These are phyloP conservation scores for Cyanophora paradoxa DNA, from an alignment of 78 protist species.

Conservation along the genomic window DNA sequence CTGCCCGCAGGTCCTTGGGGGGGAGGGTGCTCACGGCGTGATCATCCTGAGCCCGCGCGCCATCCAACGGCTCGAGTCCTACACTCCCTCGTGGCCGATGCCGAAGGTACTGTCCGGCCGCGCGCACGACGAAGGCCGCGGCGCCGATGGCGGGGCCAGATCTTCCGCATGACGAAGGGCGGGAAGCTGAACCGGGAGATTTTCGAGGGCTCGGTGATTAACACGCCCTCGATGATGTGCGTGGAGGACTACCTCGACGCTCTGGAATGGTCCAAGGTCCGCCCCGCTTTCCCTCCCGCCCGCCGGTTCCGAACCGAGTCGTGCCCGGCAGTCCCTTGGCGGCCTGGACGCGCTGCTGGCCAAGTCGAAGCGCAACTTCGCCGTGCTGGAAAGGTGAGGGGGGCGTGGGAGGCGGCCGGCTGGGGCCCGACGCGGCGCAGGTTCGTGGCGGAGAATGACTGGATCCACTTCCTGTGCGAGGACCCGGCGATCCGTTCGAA, in stretches of 20 bases:
- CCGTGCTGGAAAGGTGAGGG: neutral
- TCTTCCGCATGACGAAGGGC: constrained; percentile 22
- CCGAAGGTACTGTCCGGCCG: constrained; percentile 37
- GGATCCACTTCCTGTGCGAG: constrained; percentile 14
- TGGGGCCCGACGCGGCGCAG: neutral
- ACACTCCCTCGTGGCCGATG: constrained; percentile 24
- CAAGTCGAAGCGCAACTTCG: constrained; percentile 12
- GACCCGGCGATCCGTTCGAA: constrained; percentile 24
- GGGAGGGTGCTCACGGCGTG: constrained; percentile 63
- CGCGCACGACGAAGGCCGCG: neutral
- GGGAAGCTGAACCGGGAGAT: constrained; percentile 19
- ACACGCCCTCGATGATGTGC: constrained; percentile 40
- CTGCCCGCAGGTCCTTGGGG: constrained; percentile 37
- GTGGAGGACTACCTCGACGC: constrained; percentile 50
- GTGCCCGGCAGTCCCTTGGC: neutral
- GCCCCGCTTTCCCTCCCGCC: too few relatives aligned
- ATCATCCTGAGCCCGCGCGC: constrained; percentile 45
- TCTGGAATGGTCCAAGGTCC: constrained; percentile 34
- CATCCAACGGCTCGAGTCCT: constrained; percentile 13
- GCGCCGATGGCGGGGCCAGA: neutral
- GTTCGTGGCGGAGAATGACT: neutral
- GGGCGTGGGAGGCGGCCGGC: neutral
- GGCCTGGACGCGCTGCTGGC: constrained; percentile 19
- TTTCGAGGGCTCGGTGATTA: constrained; percentile 33
- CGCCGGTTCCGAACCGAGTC: too few relatives aligned